Conservation (phyloP, 768 basidiomycete species). For the Lepiota subincarnata region DNA sequence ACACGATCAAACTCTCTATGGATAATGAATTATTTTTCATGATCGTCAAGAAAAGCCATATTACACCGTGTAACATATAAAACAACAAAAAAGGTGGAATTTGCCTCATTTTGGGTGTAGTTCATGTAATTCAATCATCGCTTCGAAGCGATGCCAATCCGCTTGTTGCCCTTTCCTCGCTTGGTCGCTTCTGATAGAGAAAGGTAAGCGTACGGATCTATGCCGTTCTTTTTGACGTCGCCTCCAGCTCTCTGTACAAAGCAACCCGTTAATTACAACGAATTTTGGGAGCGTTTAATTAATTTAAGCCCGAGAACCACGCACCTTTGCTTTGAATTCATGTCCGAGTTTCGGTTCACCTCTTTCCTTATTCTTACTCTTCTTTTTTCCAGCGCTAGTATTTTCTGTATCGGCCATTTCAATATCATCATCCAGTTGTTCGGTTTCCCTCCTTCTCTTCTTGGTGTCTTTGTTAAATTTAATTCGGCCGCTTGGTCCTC, state of each 20-base stretch:
- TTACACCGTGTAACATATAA: constrained; percentile 7
- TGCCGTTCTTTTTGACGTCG: constrained; percentile 80
- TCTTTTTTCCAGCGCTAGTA: constrained; percentile 37
- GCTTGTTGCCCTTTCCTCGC: constrained; percentile 38
- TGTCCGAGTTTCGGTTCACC: constrained; percentile 56
- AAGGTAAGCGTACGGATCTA: constrained; percentile 93
- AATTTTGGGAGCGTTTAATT: not conserved
- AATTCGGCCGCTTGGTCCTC: constrained; percentile 77
- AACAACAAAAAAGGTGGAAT: constrained; percentile 10
- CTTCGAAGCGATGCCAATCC: constrained; percentile 62
- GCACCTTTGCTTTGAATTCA: constrained; percentile 95
- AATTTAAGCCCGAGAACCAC: constrained; percentile 19
- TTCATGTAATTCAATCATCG: constrained; percentile 41
- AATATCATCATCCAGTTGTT: constrained; percentile 52
- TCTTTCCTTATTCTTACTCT: constrained; percentile 45
- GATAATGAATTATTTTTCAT: constrained; percentile 30
- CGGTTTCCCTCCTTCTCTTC: constrained; percentile 75
- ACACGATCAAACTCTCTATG: constrained; percentile 70
- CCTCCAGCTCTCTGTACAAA: constrained; percentile 81
- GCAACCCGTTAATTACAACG: constrained; percentile 12
- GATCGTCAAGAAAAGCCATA: constrained; percentile 6
- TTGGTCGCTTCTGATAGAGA: constrained; percentile 81
- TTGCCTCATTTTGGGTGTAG: constrained; percentile 4
- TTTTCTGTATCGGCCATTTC: constrained; percentile 75
- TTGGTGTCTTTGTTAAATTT: constrained; percentile 98